Base-by-base conservation (phyloP, 2,329 filamentous ascomycete genomes). In the Alternaria longipes region DNA sequence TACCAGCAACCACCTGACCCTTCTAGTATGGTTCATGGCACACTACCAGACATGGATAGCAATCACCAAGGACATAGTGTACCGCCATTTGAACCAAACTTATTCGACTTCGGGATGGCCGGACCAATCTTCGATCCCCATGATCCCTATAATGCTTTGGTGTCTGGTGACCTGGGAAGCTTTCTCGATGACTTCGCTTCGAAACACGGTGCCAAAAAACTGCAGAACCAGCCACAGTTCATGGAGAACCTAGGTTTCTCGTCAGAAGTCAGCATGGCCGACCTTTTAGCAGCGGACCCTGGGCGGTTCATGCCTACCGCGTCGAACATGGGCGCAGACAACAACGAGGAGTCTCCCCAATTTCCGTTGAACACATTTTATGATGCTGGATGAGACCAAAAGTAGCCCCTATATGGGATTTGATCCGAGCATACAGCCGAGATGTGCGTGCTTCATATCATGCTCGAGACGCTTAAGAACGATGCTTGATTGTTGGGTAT, bases 211-310 rank as follows among this genome's bases (percentile, higher is more conserved):
- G 82, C 81, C 18, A 84, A 86, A 57, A 78, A 81, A 38, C 77
- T 86, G 44, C 84, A 86, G 30, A 81, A 84, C 12, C 86, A 89
- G 61, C 81, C 85, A 2, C 86, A 89, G 62, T 90, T 90, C 69
- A 89, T 90, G 87, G 82, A 86, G 46, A 90, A 90, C 67, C 79
- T 90, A 16, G 88, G 88, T 0, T 89, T 89, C 69, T 86, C 84
- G 2, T 87, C 87, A 0, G 87, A 87, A 40, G 84, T 85, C 22
- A 86, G 88, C 62, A 79, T 89, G 46, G 81, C 83, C 0, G 86
- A 87, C 59, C 82, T 86, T 3, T 54, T 69, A n/a, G 65, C 65
- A 12, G 59, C 65, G 20, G 63, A 69, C 49, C 79, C 80, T 41
- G 76, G 79, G 34, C 76, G 78, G 22, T 78, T 76, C n/a, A 75